These are phyloP conservation scores for Aschersonia sp. DNA, from an alignment of 2,329 filamentous ascomycete species.

Conservation along the genomic window DNA sequence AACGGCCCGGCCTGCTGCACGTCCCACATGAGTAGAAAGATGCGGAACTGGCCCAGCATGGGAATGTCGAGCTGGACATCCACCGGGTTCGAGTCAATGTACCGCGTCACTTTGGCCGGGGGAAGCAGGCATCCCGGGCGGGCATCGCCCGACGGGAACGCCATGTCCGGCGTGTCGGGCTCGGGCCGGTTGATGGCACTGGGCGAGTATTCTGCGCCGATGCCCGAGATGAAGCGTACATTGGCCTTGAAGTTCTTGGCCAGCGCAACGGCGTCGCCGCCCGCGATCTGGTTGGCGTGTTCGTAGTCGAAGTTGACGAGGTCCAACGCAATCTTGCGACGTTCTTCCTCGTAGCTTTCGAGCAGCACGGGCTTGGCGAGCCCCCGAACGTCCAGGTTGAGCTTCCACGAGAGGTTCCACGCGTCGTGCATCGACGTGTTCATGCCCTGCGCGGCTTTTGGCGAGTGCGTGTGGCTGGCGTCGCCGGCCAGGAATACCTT, in stretches of 20 bases:
- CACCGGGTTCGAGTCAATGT: slow-evolving; percentile 64
- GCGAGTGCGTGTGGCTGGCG: slow-evolving; percentile 58
- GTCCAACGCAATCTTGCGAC: slow-evolving; percentile 45
- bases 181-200: slow-evolving; percentile 33
- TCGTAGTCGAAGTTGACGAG: slow-evolving; percentile 45
- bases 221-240: slow-evolving; percentile 58
- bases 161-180: slow-evolving; percentile 14
- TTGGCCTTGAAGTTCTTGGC: slow-evolving; percentile 57
- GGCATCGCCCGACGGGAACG: slow-evolving; percentile 30
- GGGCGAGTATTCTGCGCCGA: slow-evolving; percentile 46
- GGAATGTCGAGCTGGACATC: slow-evolving; percentile 68
- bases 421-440: slow-evolving; percentile 49
- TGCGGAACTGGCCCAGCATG: slow-evolving; percentile 61
- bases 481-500: slow-evolving; percentile 58
- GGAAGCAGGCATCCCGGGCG: slow-evolving; percentile 42
- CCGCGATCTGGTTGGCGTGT: slow-evolving; percentile 42
- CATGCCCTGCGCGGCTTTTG: slow-evolving; percentile 56
- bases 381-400: slow-evolving; percentile 38
- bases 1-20: slow-evolving; percentile 41
- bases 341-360: slow-evolving; percentile 47
- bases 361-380: slow-evolving; percentile 39
- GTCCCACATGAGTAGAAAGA: slow-evolving; percentile 57
- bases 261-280: slow-evolving; percentile 47
- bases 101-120: slow-evolving; percentile 58
- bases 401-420: slow-evolving; percentile 43